Conservation (phyloP, 257 asterid genomes). For the Fraxinus quadrangulata region DNA sequence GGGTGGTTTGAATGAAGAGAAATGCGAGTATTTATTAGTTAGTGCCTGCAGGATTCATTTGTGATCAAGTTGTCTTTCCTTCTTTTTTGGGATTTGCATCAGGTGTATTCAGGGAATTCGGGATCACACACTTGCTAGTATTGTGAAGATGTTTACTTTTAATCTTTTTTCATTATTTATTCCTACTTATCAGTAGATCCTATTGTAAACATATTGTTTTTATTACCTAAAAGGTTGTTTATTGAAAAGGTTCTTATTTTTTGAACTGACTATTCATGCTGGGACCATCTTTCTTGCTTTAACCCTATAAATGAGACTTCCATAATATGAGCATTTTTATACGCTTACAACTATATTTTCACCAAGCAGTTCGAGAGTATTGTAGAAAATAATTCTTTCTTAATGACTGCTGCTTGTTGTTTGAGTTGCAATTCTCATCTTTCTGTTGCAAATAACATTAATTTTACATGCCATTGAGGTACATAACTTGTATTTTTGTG, state of each 20-base stretch:
- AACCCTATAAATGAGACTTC: neutral
- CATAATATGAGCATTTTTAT: neutral
- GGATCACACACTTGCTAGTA: neutral
- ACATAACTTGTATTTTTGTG: conserved; percentile 22
- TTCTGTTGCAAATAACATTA: conserved; percentile 10
- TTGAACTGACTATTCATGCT: neutral
- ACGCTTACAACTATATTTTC: neutral
- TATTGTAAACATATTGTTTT: neutral
- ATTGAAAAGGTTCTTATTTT: neutral
- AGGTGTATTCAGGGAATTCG: neutral
- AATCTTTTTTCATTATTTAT: neutral
- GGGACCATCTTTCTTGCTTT: neutral
- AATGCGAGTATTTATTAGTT: neutral
- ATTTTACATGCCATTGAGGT: conserved; percentile 9
- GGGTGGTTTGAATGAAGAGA: conserved; percentile 1
- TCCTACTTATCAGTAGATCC: neutral
- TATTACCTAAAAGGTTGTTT: neutral
- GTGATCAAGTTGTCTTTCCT: neutral
- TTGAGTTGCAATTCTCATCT: conserved; percentile 19
- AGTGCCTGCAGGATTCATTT: neutral
- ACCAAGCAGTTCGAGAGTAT: neutral
- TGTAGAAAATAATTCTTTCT: neutral
- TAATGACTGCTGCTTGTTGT: conserved; percentile 11
- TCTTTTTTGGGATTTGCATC: neutral
- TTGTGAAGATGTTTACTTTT: neutral